A percentile compares a stretch with the other conserved stretches of the same genome.
Evolutionary conservation across 768 basidiomycete species (phyloP).

Genomic region (Pseudohyphozyma bogoriensis): DNA sequence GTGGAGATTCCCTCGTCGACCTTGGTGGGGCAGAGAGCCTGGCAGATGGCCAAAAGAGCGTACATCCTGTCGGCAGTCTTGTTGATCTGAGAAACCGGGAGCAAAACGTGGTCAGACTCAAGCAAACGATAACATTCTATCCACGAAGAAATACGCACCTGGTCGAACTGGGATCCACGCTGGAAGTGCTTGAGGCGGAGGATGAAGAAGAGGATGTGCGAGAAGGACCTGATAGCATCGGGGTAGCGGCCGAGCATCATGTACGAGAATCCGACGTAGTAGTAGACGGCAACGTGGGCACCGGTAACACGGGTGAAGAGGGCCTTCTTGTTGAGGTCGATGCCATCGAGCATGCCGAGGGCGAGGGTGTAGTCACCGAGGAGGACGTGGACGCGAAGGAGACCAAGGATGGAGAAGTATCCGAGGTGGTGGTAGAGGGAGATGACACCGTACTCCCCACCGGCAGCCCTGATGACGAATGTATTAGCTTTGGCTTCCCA

Average conservation of each 20-base stretch:
- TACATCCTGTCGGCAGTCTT: constrained; percentile 98
- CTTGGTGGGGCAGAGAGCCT: constrained; percentile 73
- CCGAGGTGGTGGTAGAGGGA: constrained; percentile 91
- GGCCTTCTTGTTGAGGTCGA: constrained; percentile 70
- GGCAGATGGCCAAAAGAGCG: constrained; percentile 85
- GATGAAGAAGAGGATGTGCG: constrained; percentile 69
- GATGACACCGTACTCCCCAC: constrained; percentile 80
- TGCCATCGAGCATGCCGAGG: constrained; percentile 85
- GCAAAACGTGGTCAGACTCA: neutral
- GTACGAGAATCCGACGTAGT: constrained; percentile 95
- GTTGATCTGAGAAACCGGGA: constrained; percentile 58
- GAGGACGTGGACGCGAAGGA: constrained; percentile 88
- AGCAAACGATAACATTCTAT: constrained; percentile 6
- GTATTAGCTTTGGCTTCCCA: neutral
- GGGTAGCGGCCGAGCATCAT: constrained; percentile 88
- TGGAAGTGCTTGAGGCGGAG: constrained; percentile 94
- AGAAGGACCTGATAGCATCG: constrained; percentile 89
- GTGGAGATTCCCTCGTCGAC: constrained; percentile 70
- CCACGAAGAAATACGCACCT: constrained; percentile 45
- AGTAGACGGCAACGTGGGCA: constrained; percentile 90
- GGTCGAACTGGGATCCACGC: constrained; percentile 94
- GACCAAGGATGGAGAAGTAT: constrained; percentile 91
- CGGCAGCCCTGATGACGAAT: constrained; percentile 52
- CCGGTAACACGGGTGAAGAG: constrained; percentile 66
- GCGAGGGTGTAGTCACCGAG: constrained; percentile 93